phyloP scores from a whole-genome alignment of 768 basidiomycete species.

The Psilocybe sp. region DNA sequence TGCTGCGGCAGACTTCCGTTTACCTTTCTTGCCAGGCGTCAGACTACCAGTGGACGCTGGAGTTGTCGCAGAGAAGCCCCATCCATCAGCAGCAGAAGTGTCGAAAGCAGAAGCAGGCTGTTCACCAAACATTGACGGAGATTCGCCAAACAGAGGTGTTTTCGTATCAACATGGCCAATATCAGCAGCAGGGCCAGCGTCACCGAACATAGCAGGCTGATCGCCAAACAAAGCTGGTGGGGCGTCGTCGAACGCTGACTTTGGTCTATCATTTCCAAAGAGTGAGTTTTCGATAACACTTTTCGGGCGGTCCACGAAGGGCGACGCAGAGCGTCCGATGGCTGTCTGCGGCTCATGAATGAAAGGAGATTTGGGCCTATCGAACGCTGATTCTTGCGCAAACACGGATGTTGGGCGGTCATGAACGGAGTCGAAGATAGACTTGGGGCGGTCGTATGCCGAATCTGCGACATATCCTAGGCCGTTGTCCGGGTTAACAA shows the following conservation, averaged over 20 bases:
- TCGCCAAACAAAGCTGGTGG: slow-evolving; percentile 15
- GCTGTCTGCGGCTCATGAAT: slow-evolving; percentile 5
- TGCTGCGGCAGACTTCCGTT: slow-evolving; percentile 18
- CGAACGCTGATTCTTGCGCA: background rate
- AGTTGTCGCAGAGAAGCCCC: slow-evolving; percentile 16
- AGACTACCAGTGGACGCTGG: slow-evolving; percentile 13
- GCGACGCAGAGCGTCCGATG: slow-evolving; percentile 17
- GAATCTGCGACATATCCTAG: no score
- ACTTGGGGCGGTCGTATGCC: no score
- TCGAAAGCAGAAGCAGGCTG: slow-evolving; percentile 18
- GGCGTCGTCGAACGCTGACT: slow-evolving; percentile 20
- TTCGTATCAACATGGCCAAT: slow-evolving; percentile 7
- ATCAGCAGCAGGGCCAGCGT: slow-evolving; percentile 21
- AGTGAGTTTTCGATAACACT: slow-evolving; percentile 17
- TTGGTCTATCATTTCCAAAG: slow-evolving; percentile 17
- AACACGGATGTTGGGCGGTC: no score
- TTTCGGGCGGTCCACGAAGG: slow-evolving; percentile 21
- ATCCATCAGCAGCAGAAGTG: slow-evolving; percentile 10
- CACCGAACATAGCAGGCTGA: slow-evolving; percentile 17
- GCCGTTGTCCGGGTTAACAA: no score
- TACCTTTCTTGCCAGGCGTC: slow-evolving; percentile 14
- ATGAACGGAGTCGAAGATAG: no score
- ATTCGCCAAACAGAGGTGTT: slow-evolving; percentile 20
- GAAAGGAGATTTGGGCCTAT: slow-evolving; percentile 18
- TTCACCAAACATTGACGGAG: slow-evolving; percentile 18